Conservation (phyloP, 2,329 filamentous ascomycete genomes). For the Fusarium mundagurra region DNA sequence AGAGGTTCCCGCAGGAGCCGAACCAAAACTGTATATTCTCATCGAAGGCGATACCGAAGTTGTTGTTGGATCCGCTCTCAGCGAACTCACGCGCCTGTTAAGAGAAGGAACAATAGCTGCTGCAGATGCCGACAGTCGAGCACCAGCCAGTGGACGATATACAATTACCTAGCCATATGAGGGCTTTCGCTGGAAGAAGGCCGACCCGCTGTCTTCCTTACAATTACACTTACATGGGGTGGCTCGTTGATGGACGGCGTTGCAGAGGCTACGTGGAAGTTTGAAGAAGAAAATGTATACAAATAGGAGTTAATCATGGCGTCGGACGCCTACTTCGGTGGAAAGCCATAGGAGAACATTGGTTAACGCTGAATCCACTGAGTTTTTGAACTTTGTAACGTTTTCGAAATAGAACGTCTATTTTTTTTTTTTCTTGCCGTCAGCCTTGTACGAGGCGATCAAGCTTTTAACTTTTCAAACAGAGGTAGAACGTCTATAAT, state of each 20-base stretch:
- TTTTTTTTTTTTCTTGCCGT: too few relatives aligned
- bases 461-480: too few relatives aligned
- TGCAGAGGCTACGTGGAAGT: neutral
- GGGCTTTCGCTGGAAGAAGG: neutral
- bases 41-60: conserved; percentile 98
- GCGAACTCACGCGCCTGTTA: conserved; percentile 85
- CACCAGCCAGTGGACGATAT: conserved; percentile 83
- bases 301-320: conserved; percentile 32
- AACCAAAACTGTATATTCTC: conserved; percentile 96
- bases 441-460: too few relatives aligned
- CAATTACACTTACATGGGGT: neutral
- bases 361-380: neutral
- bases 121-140: conserved; percentile 84
- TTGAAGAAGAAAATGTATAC: conserved; percentile 7
- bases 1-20: conserved; percentile 76
- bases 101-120: conserved; percentile 92
- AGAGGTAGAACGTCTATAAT: neutral
- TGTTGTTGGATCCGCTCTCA: conserved; percentile 88
- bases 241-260: neutral
- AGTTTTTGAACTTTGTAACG: neutral
- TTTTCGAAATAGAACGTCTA: neutral
- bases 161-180: conserved; percentile 73
- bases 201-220: neutral
- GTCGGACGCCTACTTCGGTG: neutral
- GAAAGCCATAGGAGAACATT: neutral